These are phyloP conservation scores for Penicillium canescens DNA, from an alignment of 495 filamentous ascomycete species.

Conservation along the genomic window DNA sequence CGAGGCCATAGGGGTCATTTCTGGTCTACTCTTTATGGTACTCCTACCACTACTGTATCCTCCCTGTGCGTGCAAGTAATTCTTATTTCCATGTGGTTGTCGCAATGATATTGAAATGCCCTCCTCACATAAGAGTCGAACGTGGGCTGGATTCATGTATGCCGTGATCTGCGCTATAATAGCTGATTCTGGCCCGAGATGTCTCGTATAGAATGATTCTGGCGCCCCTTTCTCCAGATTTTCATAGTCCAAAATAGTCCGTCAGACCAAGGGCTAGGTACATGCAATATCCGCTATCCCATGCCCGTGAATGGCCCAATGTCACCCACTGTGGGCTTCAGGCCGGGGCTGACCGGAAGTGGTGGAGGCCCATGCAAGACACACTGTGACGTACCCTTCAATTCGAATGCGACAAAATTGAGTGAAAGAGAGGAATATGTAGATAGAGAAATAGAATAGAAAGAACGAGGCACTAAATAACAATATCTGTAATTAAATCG, in stretches of 20 bases:
- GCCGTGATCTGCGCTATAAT: slow-evolving; percentile 15
- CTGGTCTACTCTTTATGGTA: no score
- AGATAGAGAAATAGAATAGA: neutral
- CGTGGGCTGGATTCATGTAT: slow-evolving; percentile 1
- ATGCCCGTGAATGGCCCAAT: slow-evolving; percentile 1
- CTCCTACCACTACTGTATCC: no score
- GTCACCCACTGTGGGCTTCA: slow-evolving; percentile 8
- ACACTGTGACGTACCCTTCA: slow-evolving; percentile 7
- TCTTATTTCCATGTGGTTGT: neutral
- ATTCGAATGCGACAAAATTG: neutral
- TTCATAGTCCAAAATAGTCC: neutral
- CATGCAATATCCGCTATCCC: neutral
- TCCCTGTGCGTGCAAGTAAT: no score
- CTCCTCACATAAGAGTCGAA: slow-evolving; percentile 1
- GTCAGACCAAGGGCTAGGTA: slow-evolving; percentile 2
- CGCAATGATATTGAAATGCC: neutral
- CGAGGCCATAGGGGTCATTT: no score
- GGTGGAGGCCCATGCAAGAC: slow-evolving; percentile 6
- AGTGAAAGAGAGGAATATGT: neutral
- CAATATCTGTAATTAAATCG: neutral
- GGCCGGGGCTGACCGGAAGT: slow-evolving; percentile 10
- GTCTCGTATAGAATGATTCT: slow-evolving; percentile 5
- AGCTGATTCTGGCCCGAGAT: slow-evolving; percentile 14
- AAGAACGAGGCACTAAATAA: neutral
- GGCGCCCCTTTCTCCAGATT: slow-evolving; percentile 9